Evolutionary conservation across 495 filamentous ascomycete genomes (phyloP), one percentile per base, ranked within the genome.

Genomic region (Sordaria brevicollis): DNA sequence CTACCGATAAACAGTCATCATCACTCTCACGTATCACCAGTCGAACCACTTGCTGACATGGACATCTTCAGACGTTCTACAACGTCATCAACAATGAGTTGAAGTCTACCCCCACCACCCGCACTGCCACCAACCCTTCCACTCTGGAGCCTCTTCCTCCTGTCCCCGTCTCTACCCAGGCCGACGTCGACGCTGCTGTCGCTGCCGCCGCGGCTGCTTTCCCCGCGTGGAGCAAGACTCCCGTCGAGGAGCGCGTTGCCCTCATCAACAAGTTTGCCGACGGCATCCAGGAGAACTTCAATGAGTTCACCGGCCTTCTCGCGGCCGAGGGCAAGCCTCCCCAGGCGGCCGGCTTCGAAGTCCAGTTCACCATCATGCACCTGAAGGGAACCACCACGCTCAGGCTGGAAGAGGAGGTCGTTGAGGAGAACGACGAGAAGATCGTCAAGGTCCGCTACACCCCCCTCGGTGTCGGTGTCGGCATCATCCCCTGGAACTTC

Each of bases 401-500:
- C 35, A 43, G 68, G 41, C 29, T 75, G n/a, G 5, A 43, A 1
- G 74, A 75, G 19, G 70, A 71, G 43, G 67, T 72, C 1, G 29
- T 74, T n/a, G 67, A 85, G 66, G 86, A 89, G 36, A 84, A 80
- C 66, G 84, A 83, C 21, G 81, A 81, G 5, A 71, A 75, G 35
- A 78, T 76, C 65, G 79, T 86, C 66, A 73, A 87, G 34, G 81
- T 81, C 8, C 85, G 83, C 0, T 81, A 88, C 74, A 71, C 75
- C 13, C 86, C 87, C 0, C 79, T 88, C 38, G 87, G 87, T 38
- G 80, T 87, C 9, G 80, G 82, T 19, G 85, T 73, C 31, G 87
- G 83, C 67, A 87, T 89, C 70, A 79, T 81, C 49, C 88, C 89
- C 0, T 91, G 88, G 86, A 91, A 90, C 83, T 90, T 86, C 76